Evolutionary conservation across 164 flowering plant genomes (phyloP), one percentile per base, ranked within the genome.

Genomic region (Taxillus chinensis): DNA sequence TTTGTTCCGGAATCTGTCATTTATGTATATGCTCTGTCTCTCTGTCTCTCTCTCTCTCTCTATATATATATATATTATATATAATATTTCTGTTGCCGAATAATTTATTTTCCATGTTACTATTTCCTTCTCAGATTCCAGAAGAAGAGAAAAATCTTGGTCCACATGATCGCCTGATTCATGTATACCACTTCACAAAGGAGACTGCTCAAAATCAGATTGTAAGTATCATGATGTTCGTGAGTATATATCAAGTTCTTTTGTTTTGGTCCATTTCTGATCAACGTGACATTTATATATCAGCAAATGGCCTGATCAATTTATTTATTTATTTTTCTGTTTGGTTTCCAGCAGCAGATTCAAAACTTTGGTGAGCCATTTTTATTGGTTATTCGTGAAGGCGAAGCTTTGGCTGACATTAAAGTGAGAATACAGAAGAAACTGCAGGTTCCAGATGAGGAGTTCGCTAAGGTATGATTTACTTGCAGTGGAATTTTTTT

Each of bases 301-400:
- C 10, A 48, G 10, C 51, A 48, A 27, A 27, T 27, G 27, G 27
- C 27, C 27, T 27, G 27, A 27, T 27, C 27, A 27, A 27, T 27
- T 27, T 27, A 27, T 27, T 56, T 14, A 7, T 51, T 14, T 5
- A 51, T 51, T 51, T 51, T 51, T 61, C 37, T 8, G 54, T 40
- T 43, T 62, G 52, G 50, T 46, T 48, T 60, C 61, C 58, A 62
- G 61, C 79, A 82, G 87, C 86, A 83, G 73, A 72, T 89, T 64
- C 83, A 80, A 64, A 85, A 86, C 68, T 86, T 86, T 71, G 96
- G 96, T 4, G 92, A 86, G 54, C 96, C 96, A 0, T 89, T 86
- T 73, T 77, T 89, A 80, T 66, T 86, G 70, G 80, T 81, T 52
- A 83, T 89, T 60, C 87, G 68, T 59, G 93, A 86, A 64, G 87